Evolutionary conservation across 2,329 filamentous ascomycete species (phyloP).

Genomic region (Aspergillus sp.): DNA sequence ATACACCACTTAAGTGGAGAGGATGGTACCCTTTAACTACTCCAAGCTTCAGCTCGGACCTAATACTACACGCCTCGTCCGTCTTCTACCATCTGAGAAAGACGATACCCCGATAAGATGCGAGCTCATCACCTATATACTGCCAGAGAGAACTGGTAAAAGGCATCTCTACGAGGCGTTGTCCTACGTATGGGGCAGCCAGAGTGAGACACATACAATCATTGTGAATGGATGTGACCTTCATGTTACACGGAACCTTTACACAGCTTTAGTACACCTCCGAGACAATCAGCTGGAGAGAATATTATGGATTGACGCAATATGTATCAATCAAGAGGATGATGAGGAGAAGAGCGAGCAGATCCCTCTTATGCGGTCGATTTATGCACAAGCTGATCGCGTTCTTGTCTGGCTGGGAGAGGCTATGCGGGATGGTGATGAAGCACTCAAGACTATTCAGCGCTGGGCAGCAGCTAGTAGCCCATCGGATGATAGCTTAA

Average conservation of each 20-base stretch:
- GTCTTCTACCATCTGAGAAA: no score
- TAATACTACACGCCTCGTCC: no score
- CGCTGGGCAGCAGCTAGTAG: fast-evolving
- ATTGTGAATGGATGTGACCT: neutral
- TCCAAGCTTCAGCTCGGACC: no score
- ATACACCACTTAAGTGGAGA: no score
- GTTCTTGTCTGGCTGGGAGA: conserved; percentile 21
- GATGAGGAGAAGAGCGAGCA: conserved; percentile 22
- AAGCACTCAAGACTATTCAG: neutral
- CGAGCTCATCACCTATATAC: neutral
- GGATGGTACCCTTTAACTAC: no score
- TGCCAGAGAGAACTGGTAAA: neutral
- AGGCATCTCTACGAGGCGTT: neutral
- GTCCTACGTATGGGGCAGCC: conserved; percentile 1
- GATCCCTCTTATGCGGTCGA: conserved; percentile 22
- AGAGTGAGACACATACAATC: neutral
- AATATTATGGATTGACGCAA: conserved; percentile 22
- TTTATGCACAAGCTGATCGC: conserved; percentile 17
- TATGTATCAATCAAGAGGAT: conserved; percentile 26
- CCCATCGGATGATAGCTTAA: fast-evolving
- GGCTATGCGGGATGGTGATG: neutral
- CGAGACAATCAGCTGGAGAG: neutral
- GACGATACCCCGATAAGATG: neutral
- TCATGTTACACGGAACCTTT: conserved; percentile 4
- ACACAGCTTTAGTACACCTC: neutral